Conservation (phyloP, 2,329 filamentous ascomycete genomes). For the Moelleriella libera region DNA sequence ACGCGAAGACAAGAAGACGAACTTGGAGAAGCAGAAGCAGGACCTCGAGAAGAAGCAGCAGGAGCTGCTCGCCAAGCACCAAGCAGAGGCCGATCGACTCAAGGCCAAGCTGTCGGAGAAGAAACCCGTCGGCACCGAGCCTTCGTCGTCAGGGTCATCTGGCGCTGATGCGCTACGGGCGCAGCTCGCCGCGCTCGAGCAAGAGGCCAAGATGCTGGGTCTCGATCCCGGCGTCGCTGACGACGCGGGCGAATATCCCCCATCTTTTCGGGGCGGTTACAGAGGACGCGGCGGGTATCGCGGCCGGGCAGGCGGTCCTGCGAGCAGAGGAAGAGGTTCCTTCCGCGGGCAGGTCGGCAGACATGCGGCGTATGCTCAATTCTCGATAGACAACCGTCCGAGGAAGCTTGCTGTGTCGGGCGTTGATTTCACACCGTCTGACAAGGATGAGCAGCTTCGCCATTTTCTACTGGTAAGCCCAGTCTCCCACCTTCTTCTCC, state of each 20-base stretch:
- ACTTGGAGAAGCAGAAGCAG: conserved; percentile 45
- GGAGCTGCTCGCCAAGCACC: conserved; percentile 47
- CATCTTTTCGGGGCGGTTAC: conserved; percentile 21
- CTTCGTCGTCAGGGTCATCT: conserved; percentile 15
- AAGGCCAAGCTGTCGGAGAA: conserved; percentile 33
- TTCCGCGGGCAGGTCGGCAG: conserved; percentile 29
- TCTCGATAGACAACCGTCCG: conserved; percentile 64
- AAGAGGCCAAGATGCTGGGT: conserved; percentile 56
- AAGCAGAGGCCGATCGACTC: conserved; percentile 52
- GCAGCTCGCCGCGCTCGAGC: conserved; percentile 58
- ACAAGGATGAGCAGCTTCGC: conserved; percentile 54
- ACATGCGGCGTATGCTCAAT: conserved; percentile 43
- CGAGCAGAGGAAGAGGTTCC: conserved; percentile 23
- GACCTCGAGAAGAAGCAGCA: conserved; percentile 52
- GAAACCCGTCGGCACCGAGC: conserved; percentile 9
- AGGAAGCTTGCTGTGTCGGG: conserved; percentile 51
- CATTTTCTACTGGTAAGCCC: conserved; percentile 56
- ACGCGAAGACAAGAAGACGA: conserved; percentile 45
- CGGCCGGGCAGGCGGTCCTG: conserved; percentile 13
- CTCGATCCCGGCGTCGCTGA: conserved; percentile 42
- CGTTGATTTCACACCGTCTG: conserved; percentile 45
- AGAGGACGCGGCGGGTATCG: conserved; percentile 18
- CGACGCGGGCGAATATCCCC: conserved; percentile 20
- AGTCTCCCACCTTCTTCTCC: background rate
- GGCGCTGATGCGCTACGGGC: conserved; percentile 54